These are phyloP conservation scores for Medicago arabica DNA, from an alignment of 306 rosid species.

Conservation along the genomic window DNA sequence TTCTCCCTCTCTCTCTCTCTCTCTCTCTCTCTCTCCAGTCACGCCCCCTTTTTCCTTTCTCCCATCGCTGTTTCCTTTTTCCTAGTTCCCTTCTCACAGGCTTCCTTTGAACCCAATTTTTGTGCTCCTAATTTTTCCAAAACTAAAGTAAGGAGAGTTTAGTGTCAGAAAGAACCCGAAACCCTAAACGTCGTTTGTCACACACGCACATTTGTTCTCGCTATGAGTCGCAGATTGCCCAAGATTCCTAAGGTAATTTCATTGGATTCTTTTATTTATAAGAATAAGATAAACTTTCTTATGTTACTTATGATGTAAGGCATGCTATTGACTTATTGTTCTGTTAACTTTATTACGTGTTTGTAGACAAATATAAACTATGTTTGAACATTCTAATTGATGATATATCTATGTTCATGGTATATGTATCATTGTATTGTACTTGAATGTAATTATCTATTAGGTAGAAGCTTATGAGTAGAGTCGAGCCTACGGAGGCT, in stretches of 20 bases:
- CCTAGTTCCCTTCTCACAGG: no score
- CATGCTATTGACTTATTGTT: not conserved
- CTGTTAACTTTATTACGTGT: slow-evolving; percentile 1
- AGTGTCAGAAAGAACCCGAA: not conserved
- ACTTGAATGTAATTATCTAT: no score
- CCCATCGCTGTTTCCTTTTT: no score
- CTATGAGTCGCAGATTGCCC: slow-evolving; percentile 82
- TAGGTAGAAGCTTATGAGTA: not conserved
- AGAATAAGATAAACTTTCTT: not conserved
- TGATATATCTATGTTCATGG: not conserved
- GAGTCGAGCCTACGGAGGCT: not conserved
- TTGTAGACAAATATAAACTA: slow-evolving; percentile 16
- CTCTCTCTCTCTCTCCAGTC: no score
- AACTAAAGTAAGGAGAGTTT: no score
- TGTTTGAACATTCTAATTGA: slow-evolving; percentile 6
- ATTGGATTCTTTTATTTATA: not conserved
- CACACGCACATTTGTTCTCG: not conserved
- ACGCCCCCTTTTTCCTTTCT: no score
- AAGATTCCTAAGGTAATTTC: slow-evolving; percentile 91
- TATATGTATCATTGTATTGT: no score
- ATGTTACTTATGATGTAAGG: not conserved
- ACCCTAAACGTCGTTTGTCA: not conserved
- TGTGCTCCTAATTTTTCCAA: no score
- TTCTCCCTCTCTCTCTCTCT: no score
- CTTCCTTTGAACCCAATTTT: no score